A percentile compares a stretch with the other conserved stretches of the same genome.
Conservation (phyloP, 345 rosid species). For the Excoecaria agallocha region DNA sequence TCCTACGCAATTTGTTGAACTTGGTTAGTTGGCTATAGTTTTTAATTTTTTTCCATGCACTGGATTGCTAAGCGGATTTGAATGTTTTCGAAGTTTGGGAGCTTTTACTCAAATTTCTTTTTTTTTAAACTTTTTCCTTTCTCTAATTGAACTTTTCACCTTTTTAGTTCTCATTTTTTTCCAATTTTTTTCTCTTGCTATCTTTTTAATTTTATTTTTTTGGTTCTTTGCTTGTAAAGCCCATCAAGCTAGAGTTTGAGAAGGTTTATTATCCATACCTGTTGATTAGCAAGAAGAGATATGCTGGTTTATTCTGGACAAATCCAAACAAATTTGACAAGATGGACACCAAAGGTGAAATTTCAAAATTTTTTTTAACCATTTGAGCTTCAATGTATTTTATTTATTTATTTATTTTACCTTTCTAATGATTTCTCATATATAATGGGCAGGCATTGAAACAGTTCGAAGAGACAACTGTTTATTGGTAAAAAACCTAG, state of each 20-base stretch:
- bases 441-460: constrained; percentile 71
- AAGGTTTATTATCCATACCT: constrained; percentile 93
- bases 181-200: not conserved
- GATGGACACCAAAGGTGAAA: constrained; percentile 94
- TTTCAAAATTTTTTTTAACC: constrained; percentile 11
- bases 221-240: constrained; percentile 51
- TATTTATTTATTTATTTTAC: too few species aligned
- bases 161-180: too few species aligned
- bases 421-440: constrained; percentile 16
- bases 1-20: too few species aligned
- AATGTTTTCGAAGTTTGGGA: not conserved
- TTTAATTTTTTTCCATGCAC: too few species aligned
- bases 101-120: not conserved
- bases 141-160: not conserved
- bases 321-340: constrained; percentile 78
- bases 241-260: constrained; percentile 97
- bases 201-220: constrained; percentile 9
- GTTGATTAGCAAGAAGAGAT: constrained; percentile 95
- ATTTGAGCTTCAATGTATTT: constrained; percentile 16
- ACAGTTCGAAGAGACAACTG: constrained; percentile 98
- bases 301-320: constrained; percentile 97
- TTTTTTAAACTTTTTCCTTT: not conserved
- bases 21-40: too few species aligned
- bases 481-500: constrained; percentile 89
- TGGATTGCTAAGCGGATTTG: too few species aligned